Evolutionary conservation across 1,284 basidiomycete species (phyloP), one percentile per base, ranked within the genome.

Genomic region (Ustilago curta): DNA sequence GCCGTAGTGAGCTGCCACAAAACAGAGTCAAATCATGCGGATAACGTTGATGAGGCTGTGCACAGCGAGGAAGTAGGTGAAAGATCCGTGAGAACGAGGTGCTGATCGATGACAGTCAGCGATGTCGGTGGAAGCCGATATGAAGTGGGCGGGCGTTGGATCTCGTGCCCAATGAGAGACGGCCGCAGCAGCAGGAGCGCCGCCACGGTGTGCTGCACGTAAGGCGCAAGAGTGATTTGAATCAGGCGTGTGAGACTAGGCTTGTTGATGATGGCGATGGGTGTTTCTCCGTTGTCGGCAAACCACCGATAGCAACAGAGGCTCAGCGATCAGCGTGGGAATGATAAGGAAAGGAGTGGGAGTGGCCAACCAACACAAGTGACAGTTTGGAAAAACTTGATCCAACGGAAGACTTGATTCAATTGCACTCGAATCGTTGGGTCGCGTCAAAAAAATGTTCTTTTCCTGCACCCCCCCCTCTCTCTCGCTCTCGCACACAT

Each of bases 11-110:
- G 62, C 43, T 49, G 52, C 19, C 12, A 21, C 2, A 14, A 21
- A 11, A 19, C 16, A 53, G 37, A 44, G 39, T 61, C 44, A 57
- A n/a, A 50, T 54, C 66, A 68, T 68, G 50, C 40, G 66, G 48
- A 27, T 23, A 39, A 21, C 16, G 32, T 19, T 19, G 40, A 29
- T 35, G 47, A 45, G 49, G 52, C 37, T 25, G 52, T 44, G 19
- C 21, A 37, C 14, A 19, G 9, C 32, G 53, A 45, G 42, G 8
- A 31, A 23, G 19, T 8, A 23, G 21, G 42, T 9, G 32, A 37
- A 6, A 32, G 32, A 6, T 35, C 23, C 11, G 8, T 5, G n/a
- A 44, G 16, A 35, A 40, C 19, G 8, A 16, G 42, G n/a, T 32
- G 31, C 31, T 32, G n/a, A 6, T 23, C 35, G 50, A 44, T 16